Conservation (phyloP, 192 early-diverging fungal species). For the Gigaspora rosea region DNA sequence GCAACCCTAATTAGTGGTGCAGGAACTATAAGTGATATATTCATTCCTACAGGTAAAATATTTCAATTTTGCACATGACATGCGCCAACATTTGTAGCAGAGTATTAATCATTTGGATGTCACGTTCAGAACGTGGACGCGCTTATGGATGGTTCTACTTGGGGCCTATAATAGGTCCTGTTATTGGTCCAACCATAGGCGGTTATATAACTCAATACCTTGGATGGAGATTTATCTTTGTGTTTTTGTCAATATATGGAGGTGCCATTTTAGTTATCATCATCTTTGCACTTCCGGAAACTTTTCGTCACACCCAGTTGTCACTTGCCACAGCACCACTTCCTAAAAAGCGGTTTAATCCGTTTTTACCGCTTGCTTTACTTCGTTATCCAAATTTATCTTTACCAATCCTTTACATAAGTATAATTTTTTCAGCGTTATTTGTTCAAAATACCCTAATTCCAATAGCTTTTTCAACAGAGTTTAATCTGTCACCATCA, state of each 20-base stretch:
- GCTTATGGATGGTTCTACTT: constrained; percentile 45
- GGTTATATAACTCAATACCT: constrained; percentile 20
- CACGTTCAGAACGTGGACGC: constrained; percentile 40
- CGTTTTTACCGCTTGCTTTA: not conserved
- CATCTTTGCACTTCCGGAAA: constrained; percentile 20
- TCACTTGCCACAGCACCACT: not conserved
- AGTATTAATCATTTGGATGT: not conserved
- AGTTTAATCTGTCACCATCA: not conserved
- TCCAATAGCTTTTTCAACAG: not conserved
- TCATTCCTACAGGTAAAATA: not conserved
- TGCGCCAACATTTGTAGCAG: not conserved
- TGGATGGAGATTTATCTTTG: constrained; percentile 41
- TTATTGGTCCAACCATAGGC: constrained; percentile 47
- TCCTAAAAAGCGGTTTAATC: constrained; percentile 5
- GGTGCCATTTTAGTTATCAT: constrained; percentile 7
- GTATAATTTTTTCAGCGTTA: not conserved
- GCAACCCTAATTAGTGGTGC: constrained; percentile 40
- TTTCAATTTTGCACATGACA: not conserved
- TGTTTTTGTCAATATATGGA: constrained; percentile 40
- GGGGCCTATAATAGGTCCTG: constrained; percentile 36
- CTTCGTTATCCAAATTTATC: not conserved
- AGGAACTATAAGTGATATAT: constrained; percentile 43
- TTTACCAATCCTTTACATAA: too few relatives aligned
- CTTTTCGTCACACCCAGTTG: not conserved
- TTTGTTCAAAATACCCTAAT: constrained; percentile 8